Evolutionary conservation across 345 rosid genomes (phyloP), one percentile per base, ranked within the genome.

Genomic region (Murraya koenigii): DNA sequence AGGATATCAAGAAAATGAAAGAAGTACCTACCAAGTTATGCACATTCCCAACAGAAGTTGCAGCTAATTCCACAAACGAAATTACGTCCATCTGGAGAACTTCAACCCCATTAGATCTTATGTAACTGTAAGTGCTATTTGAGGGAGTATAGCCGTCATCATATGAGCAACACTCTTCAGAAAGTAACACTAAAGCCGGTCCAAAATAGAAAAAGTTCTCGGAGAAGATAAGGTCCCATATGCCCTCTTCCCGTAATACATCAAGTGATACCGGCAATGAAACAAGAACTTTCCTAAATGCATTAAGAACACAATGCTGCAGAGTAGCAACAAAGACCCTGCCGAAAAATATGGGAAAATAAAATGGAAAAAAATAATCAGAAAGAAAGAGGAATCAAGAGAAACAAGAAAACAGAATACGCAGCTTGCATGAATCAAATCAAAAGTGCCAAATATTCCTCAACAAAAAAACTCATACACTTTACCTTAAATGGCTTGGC

Each of bases 141-240:
- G 86, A 64, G 69, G 76, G 17, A 76, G 82, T 66, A 69, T 19
- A 71, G 39, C 35, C 78, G 56, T 75, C 87, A 78, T 66, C 2
- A 72, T 38, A 70, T 66, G 32, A 36, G 70, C 67, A 75, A 79
- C 62, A 22, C 63, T 83, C 91, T 80, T 62, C 80, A 71, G 76
- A 64, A 61, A 80, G 71, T 74, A 84, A 87, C 74, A 81, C 90
- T 59, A 82, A 82, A 70, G 82, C 47, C 5, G 83, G 74, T 55
- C 79, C 86, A 74, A 84, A 88, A 83, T 89, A 88, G 86, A 91
- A 91, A 78, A 89, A 86, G 54, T 87, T 84, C 80, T 91, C 93
- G 25, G 95, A 91, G 85, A 91, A 91, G 60, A 91, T 75, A 78
- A 91, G 93, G 71, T 91, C 93, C 95, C 95, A 91, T 55, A 91